Evolutionary conservation across 306 rosid species (phyloP), one percentile per base, ranked within the genome.

Genomic region (Prunus fruticosa): DNA sequence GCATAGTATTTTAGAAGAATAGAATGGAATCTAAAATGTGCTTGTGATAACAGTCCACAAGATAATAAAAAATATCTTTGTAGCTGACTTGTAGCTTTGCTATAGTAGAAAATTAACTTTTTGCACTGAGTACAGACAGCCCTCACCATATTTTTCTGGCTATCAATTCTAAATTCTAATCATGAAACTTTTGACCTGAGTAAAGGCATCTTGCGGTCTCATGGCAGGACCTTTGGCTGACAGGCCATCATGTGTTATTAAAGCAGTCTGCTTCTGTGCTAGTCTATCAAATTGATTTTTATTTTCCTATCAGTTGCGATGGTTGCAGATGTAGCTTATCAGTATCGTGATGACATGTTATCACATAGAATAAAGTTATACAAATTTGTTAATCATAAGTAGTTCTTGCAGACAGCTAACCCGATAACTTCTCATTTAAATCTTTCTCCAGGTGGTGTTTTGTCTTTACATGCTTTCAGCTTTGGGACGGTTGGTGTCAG

Each of bases 401-500:
- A 38, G 10, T 54, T 23, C 25, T 72, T 41, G 41, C 58, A 16
- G 66, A 68, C 22, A 74, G 71, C 47, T 57, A 60, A 41, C 43
- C 32, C 54, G 75, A 25, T 32, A 77, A 76, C 32, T 79, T 50
- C 52, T 51, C 15, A 10, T 49, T 61, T 19, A 65, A 43, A 60
- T 82, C 73, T 65, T 71, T 74, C 67, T 69, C 68, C 86, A 90
- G 98, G 98, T 95, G 16, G 79, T 89, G 61, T 52, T 87, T 76
- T 87, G 72, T 74, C 98, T 95, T 23, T 95, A 90, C 43, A 69
- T 79, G 14, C 83, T 90, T 45, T 90, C 97, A 8, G 93, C 89
- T 71, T 76, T 95, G 61, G 98, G 97, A 76, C 85, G 97, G 89
- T 76, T 92, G 47, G 92, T 90, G 73, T 83, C 93, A 22, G 97